phyloP scores from a whole-genome alignment of 1,284 basidiomycete genomes.

The Pterulicium gracile region DNA sequence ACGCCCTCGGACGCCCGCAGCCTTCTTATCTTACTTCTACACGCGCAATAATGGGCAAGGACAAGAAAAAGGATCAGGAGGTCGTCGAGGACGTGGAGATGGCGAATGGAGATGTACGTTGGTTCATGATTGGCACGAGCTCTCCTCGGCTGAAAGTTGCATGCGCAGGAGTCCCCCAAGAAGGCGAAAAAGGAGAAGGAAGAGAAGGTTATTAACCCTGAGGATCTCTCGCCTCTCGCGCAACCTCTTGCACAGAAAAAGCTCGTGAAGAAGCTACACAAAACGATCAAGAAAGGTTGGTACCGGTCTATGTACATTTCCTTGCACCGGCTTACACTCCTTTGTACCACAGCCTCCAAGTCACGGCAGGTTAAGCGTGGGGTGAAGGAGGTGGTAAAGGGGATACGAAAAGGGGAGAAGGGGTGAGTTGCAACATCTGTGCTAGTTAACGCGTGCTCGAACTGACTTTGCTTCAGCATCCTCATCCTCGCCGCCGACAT shows the following conservation, averaged over 20 bases:
- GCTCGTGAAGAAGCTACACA: slow-evolving; percentile 85
- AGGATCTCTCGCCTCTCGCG: slow-evolving; percentile 84
- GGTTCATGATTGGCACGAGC: too few relatives aligned
- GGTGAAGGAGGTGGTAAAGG: slow-evolving; percentile 95
- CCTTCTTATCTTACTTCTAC: not conserved
- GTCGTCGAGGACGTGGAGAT: slow-evolving; percentile 39
- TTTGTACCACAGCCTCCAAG: slow-evolving; percentile 61
- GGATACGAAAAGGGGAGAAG: slow-evolving; percentile 90
- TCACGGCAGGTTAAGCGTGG: slow-evolving; percentile 88
- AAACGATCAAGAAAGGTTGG: slow-evolving; percentile 84
- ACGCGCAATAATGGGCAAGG: slow-evolving; percentile 50
- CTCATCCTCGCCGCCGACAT: slow-evolving; percentile 95
- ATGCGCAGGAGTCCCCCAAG: slow-evolving; percentile 48
- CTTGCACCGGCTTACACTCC: slow-evolving; percentile 7
- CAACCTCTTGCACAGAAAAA: slow-evolving; percentile 87
- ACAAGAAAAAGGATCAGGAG: slow-evolving; percentile 47
- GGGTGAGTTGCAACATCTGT: slow-evolving; percentile 44
- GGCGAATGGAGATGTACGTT: slow-evolving; percentile 34
- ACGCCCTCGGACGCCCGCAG: too few relatives aligned
- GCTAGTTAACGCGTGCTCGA: not conserved
- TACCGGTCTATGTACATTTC: too few relatives aligned
- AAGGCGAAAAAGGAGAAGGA: slow-evolving; percentile 40
- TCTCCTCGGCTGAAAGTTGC: too few relatives aligned
- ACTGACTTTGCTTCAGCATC: slow-evolving; percentile 42
- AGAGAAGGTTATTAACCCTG: slow-evolving; percentile 60